Conservation (phyloP, 306 rosid genomes). For the Cajanus cajan region DNA sequence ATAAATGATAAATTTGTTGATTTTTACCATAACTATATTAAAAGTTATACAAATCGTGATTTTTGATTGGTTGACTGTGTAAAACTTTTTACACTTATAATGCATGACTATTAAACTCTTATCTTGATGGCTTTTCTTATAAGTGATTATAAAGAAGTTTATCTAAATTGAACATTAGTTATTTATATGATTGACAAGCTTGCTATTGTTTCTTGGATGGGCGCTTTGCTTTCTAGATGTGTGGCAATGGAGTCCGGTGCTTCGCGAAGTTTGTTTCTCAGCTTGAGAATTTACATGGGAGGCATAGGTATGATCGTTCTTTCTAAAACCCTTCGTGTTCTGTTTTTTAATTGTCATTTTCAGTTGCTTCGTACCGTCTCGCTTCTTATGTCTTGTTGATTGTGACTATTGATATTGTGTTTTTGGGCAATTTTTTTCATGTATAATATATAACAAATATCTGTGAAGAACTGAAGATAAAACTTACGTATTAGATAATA, state of each 20-base stretch:
- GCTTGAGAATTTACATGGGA: slow-evolving; percentile 80
- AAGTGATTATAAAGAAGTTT: background rate
- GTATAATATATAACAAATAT: background rate
- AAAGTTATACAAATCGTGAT: too few relatives aligned
- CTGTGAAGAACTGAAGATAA: background rate
- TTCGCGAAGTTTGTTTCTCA: slow-evolving; percentile 76
- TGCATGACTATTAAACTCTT: too few relatives aligned
- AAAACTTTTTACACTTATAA: too few relatives aligned
- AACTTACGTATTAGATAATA: background rate
- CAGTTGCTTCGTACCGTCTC: background rate
- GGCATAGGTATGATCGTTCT: slow-evolving; percentile 54
- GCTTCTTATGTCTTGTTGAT: background rate
- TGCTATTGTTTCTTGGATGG: background rate
- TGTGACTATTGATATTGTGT: background rate
- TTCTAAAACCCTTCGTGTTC: background rate
- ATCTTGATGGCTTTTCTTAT: background rate
- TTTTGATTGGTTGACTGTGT: too few relatives aligned
- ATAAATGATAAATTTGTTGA: too few relatives aligned
- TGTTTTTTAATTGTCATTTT: background rate
- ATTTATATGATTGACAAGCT: background rate
- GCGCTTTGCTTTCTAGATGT: slow-evolving; percentile 55
- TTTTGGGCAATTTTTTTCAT: background rate
- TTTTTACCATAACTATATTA: too few relatives aligned
- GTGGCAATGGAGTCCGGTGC: slow-evolving; percentile 91
- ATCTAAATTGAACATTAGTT: background rate